These are phyloP conservation scores for Choiromyces venosus DNA, from an alignment of 495 filamentous ascomycete genomes.

Conservation along the genomic window DNA sequence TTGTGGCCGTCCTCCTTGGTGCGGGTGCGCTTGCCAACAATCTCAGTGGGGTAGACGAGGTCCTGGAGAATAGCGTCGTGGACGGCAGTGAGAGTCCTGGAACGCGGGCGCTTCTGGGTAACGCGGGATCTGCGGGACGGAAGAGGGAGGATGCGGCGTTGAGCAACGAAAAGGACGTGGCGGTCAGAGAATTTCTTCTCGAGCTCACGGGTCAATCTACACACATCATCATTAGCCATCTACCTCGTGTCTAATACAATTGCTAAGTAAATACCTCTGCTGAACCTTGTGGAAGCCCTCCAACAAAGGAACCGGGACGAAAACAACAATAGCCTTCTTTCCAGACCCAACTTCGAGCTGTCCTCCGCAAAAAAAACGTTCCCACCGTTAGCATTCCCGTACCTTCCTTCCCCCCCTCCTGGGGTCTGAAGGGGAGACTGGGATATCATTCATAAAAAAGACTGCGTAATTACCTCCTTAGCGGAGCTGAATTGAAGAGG, in stretches of 20 bases:
- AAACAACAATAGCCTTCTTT: conserved; percentile 99
- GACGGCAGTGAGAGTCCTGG: conserved; percentile 92
- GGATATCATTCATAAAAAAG: conserved; percentile 22
- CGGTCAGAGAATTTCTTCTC: conserved; percentile 99
- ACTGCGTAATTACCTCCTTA: conserved; percentile 67
- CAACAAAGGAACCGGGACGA: conserved; percentile 97
- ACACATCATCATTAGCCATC: conserved; percentile 11
- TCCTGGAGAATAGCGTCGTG: conserved; percentile 94
- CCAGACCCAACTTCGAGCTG: conserved; percentile 99
- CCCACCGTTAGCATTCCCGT: conserved; percentile 49
- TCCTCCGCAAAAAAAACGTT: conserved; percentile 67
- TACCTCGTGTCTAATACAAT: conserved; percentile 6
- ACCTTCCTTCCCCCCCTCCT: conserved; percentile 38
- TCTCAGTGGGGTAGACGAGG: conserved; percentile 99
- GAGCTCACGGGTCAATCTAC: conserved; percentile 95
- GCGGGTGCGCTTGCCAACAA: conserved; percentile 93
- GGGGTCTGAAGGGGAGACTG: conserved; percentile 41
- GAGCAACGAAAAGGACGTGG: conserved; percentile 96
- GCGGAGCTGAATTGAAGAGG: conserved; percentile 97
- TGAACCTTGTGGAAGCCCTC: conserved; percentile 95
- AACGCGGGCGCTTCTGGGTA: conserved; percentile 97
- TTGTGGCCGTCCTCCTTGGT: conserved; percentile 97
- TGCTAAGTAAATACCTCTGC: conserved; percentile 68
- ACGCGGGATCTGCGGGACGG: conserved; percentile 96
- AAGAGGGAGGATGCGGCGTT: conserved; percentile 95